Conservation (phyloP, 352 stramenopile species). For the Phytopythium kandeliae region DNA sequence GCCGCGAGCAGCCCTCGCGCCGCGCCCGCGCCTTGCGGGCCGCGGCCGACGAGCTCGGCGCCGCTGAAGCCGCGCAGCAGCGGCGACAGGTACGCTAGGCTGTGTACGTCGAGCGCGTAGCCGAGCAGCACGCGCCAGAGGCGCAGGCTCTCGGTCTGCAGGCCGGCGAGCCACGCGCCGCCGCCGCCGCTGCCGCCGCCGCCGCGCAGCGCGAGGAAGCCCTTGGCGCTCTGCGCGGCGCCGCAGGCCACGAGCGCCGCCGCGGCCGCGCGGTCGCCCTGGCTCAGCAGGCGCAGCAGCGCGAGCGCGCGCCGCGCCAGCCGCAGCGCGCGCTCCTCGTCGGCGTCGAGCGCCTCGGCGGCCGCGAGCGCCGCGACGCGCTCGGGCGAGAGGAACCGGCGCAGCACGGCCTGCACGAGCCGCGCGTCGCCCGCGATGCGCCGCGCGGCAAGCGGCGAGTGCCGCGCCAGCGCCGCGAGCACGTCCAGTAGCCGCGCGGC, state of each 20-base stretch:
- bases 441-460: slow-evolving; percentile 43
- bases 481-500: slow-evolving; percentile 60
- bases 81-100: slow-evolving; percentile 60
- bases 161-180: slow-evolving; percentile 18
- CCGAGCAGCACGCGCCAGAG: slow-evolving; percentile 57
- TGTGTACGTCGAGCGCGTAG: slow-evolving; percentile 68
- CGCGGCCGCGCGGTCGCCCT: slow-evolving; percentile 37
- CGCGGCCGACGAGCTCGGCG: slow-evolving; percentile 14
- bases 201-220: slow-evolving; percentile 41
- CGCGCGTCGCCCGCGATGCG: slow-evolving; percentile 37
- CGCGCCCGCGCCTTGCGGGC: no score
- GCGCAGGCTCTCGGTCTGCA: slow-evolving; percentile 52
- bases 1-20: no score
- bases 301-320: slow-evolving; percentile 36
- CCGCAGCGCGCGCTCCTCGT: slow-evolving; percentile 22
- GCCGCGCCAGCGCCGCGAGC: slow-evolving; percentile 29
- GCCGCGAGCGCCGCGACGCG: slow-evolving; percentile 20
- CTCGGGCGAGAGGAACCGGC: slow-evolving; percentile 49
- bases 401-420: slow-evolving; percentile 37
- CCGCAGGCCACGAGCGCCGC: slow-evolving; percentile 29
- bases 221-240: slow-evolving; percentile 53
- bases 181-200: background rate
- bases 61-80: slow-evolving; percentile 35
- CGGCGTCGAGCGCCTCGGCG: slow-evolving; percentile 13
- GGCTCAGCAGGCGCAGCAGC: slow-evolving; percentile 40